Evolutionary conservation across 2,329 filamentous ascomycete species (phyloP).

Genomic region (Xenosphaeropsis pyriputrescens): DNA sequence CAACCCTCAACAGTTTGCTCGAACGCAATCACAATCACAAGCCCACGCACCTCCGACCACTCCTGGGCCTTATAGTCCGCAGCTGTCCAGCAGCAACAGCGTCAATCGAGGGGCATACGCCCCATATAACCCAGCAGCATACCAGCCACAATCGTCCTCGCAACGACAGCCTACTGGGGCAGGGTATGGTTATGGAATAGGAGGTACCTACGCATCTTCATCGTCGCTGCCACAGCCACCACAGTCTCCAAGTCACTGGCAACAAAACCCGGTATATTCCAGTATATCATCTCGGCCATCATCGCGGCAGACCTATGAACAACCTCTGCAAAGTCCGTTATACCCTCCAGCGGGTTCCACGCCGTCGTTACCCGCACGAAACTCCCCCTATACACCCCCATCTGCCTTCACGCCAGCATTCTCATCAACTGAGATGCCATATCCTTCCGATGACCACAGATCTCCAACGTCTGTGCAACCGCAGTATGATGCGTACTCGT

Average conservation of each 20-base stretch:
- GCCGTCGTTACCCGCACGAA: constrained; percentile 10
- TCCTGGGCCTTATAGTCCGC: constrained; percentile 26
- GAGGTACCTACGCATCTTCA: constrained; percentile 27
- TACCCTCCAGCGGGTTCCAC: constrained; percentile 12
- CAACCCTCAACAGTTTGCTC: constrained; percentile 46
- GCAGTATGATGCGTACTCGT: constrained; percentile 4
- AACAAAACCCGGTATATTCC: background rate
- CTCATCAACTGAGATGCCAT: constrained; percentile 13
- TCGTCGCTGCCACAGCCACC: constrained; percentile 24
- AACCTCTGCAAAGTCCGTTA: constrained; percentile 9
- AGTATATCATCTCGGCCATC: constrained; percentile 7
- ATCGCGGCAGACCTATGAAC: constrained; percentile 12
- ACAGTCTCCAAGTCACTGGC: constrained; percentile 20
- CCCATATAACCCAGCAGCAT: constrained; percentile 52
- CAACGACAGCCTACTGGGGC: constrained; percentile 36
- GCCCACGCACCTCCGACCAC: constrained; percentile 8
- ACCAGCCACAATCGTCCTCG: constrained; percentile 29
- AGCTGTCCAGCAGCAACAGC: constrained; percentile 32
- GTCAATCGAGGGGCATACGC: constrained; percentile 30
- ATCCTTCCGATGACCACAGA: constrained; percentile 11
- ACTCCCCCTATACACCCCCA: constrained; percentile 10
- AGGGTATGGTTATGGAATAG: constrained; percentile 35
- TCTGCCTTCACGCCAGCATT: constrained; percentile 8
- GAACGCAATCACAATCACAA: constrained; percentile 18
- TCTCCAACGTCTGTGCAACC: constrained; percentile 7